Percentiles rank a stretch among this genome's conserved stretches.
Evolutionary conservation across 371 early-diverging fungal species (phyloP).

Genomic region (Apophysomyces trapeziformis): DNA sequence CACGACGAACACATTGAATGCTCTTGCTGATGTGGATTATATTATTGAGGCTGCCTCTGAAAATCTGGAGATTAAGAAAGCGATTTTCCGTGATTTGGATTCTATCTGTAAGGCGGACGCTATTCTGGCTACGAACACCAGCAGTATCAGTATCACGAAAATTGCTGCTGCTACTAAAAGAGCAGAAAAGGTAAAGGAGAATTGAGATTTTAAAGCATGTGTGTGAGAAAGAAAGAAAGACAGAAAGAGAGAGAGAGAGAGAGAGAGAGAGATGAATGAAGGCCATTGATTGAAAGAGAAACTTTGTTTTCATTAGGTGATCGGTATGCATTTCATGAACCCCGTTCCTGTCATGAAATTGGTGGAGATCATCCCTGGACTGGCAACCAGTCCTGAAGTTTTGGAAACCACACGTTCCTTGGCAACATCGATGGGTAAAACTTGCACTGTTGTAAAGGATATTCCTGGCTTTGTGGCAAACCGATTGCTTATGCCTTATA

Average conservation of each 20-base stretch:
- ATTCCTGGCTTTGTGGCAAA: conserved; percentile 98
- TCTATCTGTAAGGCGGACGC: conserved; percentile 68
- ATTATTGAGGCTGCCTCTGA: conserved; percentile 97
- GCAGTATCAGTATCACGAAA: conserved; percentile 94
- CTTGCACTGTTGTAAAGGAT: conserved; percentile 85
- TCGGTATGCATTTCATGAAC: conserved; percentile 96
- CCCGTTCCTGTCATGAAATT: conserved; percentile 98
- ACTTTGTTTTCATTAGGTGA: conserved; percentile 50
- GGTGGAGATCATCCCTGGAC: conserved; percentile 96
- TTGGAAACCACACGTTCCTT: conserved; percentile 75
- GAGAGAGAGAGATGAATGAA: too few species aligned
- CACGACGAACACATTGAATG: conserved; percentile 62
- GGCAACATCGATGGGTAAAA: conserved; percentile 92
- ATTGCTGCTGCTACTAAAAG: conserved; percentile 88
- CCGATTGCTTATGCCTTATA: conserved; percentile 97
- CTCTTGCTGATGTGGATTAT: conserved; percentile 74
- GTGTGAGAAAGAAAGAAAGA: too few species aligned
- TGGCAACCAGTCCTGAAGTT: conserved; percentile 79
- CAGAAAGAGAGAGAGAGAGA: too few species aligned
- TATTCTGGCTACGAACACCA: conserved; percentile 97
- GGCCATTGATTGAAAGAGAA: too few species aligned
- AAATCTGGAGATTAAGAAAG: conserved; percentile 84
- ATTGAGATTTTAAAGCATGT: neutral
- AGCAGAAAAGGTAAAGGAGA: conserved; percentile 65
- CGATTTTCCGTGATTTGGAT: conserved; percentile 83